Conservation (phyloP, 495 filamentous ascomycete species). For the Trichoderma erinaceum region DNA sequence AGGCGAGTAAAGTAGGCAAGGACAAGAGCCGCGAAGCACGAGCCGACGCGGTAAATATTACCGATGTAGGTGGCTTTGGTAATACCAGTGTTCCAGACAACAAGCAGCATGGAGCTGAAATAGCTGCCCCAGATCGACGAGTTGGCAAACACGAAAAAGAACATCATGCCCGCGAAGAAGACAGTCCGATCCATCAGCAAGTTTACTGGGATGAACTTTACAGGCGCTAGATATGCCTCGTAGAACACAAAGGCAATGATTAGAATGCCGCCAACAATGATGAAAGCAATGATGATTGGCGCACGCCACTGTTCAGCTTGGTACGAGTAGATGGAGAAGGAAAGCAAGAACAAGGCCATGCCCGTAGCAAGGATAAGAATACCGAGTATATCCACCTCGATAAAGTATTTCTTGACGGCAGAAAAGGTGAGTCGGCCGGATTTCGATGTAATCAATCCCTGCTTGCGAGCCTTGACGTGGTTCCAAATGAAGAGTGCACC, state of each 20-base stretch:
- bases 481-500: constrained; percentile 37
- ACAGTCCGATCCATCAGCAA: constrained; percentile 55
- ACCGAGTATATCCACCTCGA: constrained; percentile 54
- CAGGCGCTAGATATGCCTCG: constrained; percentile 50
- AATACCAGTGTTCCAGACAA: constrained; percentile 49
- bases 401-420: constrained; percentile 47
- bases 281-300: constrained; percentile 48
- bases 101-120: constrained; percentile 55
- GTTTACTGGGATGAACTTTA: constrained; percentile 52
- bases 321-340: constrained; percentile 50
- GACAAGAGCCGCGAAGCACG: constrained; percentile 38
- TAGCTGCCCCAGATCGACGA: constrained; percentile 56
- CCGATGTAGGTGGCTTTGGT: constrained; percentile 45
- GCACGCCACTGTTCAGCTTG: constrained; percentile 45
- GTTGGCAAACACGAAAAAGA: constrained; percentile 49
- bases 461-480: constrained; percentile 41
- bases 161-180: constrained; percentile 49
- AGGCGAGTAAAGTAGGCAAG: constrained; percentile 42
- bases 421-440: constrained; percentile 37
- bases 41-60: constrained; percentile 41
- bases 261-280: constrained; percentile 48
- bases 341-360: constrained; percentile 55
- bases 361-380: constrained; percentile 48
- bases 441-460: constrained; percentile 23
- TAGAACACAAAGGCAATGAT: constrained; percentile 49